These are phyloP conservation scores for Cyathus striatus DNA, from an alignment of 768 basidiomycete genomes.

Conservation along the genomic window DNA sequence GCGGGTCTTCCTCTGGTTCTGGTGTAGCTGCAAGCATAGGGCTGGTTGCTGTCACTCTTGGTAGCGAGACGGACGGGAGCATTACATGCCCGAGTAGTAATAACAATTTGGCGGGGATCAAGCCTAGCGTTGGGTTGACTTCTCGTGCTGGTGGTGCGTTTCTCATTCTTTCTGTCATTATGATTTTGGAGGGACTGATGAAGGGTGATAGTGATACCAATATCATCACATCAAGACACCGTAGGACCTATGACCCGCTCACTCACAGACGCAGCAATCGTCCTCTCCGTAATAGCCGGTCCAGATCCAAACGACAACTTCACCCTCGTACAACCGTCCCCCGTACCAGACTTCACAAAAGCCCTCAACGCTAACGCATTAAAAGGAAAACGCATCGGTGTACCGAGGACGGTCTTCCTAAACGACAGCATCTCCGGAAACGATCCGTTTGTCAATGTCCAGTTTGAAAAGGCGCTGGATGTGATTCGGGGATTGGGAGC, in stretches of 20 bases:
- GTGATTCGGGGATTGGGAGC: conserved; percentile 37
- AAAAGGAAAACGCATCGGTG: conserved; percentile 47
- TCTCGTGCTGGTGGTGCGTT: conserved; percentile 50
- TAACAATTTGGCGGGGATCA: conserved; percentile 56
- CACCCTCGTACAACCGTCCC: conserved; percentile 44
- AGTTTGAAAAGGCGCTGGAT: conserved; percentile 33
- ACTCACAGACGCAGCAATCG: conserved; percentile 47
- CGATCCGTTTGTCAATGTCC: conserved; percentile 27
- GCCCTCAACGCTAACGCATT: conserved; percentile 46
- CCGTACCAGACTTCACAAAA: conserved; percentile 50
- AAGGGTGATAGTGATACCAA: conserved; percentile 41
- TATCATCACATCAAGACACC: conserved; percentile 53
- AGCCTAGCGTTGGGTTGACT: conserved; percentile 55
- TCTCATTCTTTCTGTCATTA: background rate
- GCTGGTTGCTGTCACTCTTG: conserved; percentile 40
- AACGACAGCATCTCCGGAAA: conserved; percentile 25
- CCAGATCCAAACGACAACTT: conserved; percentile 50
- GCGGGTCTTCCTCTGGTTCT: conserved; percentile 58
- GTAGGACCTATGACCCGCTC: conserved; percentile 54
- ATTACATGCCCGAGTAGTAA: conserved; percentile 46
- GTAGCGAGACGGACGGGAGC: conserved; percentile 50
- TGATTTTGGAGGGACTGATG: background rate
- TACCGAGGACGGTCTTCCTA: conserved; percentile 37
- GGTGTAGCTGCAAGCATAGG: conserved; percentile 50
- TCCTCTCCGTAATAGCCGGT: conserved; percentile 52